phyloP scores from a whole-genome alignment of 768 basidiomycete genomes.

The Suillus variegatus region DNA sequence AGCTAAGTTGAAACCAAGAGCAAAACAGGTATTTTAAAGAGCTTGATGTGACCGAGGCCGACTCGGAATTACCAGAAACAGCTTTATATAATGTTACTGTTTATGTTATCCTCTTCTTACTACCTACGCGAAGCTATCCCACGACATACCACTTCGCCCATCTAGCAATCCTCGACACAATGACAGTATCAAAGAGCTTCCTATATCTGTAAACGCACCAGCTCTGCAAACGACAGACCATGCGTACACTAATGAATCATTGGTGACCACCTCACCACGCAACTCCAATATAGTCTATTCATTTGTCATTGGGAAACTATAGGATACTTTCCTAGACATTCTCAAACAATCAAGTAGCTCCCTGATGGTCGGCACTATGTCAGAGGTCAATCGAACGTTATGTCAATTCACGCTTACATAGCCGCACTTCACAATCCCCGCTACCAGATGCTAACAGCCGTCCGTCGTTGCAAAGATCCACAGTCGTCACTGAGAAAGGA shows the following conservation, averaged over 20 bases:
- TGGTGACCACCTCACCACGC: background rate
- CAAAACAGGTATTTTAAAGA: background rate
- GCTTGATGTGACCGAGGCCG: slow-evolving; percentile 2
- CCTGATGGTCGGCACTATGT: background rate
- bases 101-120: background rate
- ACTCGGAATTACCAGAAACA: background rate
- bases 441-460: slow-evolving; percentile 67
- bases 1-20: too few species aligned
- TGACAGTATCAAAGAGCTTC: background rate
- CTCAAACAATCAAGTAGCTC: slow-evolving; percentile 2
- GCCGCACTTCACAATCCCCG: slow-evolving; percentile 71
- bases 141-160: background rate
- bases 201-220: background rate
- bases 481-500: slow-evolving; percentile 3
- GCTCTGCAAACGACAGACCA: background rate
- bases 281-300: background rate
- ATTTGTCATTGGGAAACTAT: background rate
- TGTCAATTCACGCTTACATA: slow-evolving; percentile 46
- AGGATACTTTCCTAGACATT: background rate
- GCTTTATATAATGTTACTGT: background rate
- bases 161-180: background rate
- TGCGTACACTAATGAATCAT: background rate
- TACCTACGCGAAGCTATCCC: background rate
- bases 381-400: background rate
- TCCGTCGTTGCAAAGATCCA: slow-evolving; percentile 64